Conservation (phyloP, 352 stramenopile genomes). For the Thraustotheca clavata region DNA sequence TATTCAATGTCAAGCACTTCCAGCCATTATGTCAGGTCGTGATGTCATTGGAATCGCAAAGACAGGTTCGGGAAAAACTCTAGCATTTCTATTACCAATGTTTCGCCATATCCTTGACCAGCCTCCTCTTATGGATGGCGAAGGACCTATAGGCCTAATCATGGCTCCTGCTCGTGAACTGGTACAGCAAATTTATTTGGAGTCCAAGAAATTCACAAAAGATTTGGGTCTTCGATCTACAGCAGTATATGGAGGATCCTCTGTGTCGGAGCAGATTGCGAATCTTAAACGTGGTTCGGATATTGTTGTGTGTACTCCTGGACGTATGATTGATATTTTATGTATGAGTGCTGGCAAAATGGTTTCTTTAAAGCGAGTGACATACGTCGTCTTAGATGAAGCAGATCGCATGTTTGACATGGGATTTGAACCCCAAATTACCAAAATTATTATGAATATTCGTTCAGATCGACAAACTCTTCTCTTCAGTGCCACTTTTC, state of each 20-base stretch:
- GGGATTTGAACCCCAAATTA: slow-evolving; percentile 99
- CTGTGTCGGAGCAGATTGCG: slow-evolving; percentile 97
- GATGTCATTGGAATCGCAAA: slow-evolving; percentile 99
- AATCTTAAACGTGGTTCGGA: slow-evolving; percentile 97
- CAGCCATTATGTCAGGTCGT: slow-evolving; percentile 97
- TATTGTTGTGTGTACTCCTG: slow-evolving; percentile 98
- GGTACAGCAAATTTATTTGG: slow-evolving; percentile 97
- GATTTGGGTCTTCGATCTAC: slow-evolving; percentile 86
- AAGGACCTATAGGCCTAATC: slow-evolving; percentile 97
- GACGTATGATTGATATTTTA: slow-evolving; percentile 99
- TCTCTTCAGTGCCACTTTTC: slow-evolving; percentile 98
- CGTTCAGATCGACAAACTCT: slow-evolving; percentile 88
- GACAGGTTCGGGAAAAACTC: slow-evolving; percentile 90
- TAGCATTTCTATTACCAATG: slow-evolving; percentile 90
- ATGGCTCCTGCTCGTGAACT: slow-evolving; percentile 97
- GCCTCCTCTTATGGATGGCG: slow-evolving; percentile 84
- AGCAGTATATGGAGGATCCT: slow-evolving; percentile 92
- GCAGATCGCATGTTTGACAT: slow-evolving; percentile 99
- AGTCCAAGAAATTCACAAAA: slow-evolving; percentile 93
- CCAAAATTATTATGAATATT: slow-evolving; percentile 92
- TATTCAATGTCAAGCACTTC: slow-evolving; percentile 95
- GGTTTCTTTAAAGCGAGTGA: slow-evolving; percentile 93
- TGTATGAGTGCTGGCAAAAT: slow-evolving; percentile 96
- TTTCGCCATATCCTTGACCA: slow-evolving; percentile 95
- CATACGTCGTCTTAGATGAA: slow-evolving; percentile 98